Evolutionary conservation across 1,284 basidiomycete species (phyloP), one percentile per base, ranked within the genome.

Genomic region (Termitomyces sp.): DNA sequence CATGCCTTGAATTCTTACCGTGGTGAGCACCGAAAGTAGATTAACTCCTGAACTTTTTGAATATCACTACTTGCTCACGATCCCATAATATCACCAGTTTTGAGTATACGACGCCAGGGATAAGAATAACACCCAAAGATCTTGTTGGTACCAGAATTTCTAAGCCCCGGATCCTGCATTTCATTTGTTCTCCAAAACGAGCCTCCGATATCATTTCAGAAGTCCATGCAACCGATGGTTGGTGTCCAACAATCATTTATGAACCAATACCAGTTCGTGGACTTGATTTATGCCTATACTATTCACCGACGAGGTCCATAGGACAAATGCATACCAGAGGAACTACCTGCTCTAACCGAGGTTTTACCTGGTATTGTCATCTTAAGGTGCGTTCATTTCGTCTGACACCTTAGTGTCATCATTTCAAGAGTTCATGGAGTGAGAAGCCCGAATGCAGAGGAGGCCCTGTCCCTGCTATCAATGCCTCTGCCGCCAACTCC

Each of bases 231-330:
- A 69, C 84, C 2, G 63, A 71, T 30, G 76, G 65, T n/a, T 90
- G 89, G 88, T 65, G 70, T 15, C 84, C 88, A 2, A 72, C 74
- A 36, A 77, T 86, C 10, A 82, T 94, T 30, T 96, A 87, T 68
- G 93, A 96, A 68, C 94, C 93, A 2, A 87, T 94, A 64, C 90
- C 89, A 49, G 90, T 90, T 55, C 58, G 84, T 73, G 39, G 34
- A 36, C 44, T 36, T 15, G 3, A 33, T 42, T 12, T 31, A 38
- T 15, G 44, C 31, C n/a, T 19, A 28, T 17, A 15, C n/a, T 41
- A 38, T 12, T 13, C 26, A 36, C 30, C 50, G 31, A 51, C 21
- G 17, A 30, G 21, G n/a, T 24, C 10, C 54, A 52, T 66, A 92
- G 90, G 79, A 87, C 64, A 79, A 85, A 62, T 96, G 93, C 65